These are phyloP conservation scores for Lactarius hatsudake DNA, from an alignment of 768 basidiomycete genomes.

Conservation along the genomic window DNA sequence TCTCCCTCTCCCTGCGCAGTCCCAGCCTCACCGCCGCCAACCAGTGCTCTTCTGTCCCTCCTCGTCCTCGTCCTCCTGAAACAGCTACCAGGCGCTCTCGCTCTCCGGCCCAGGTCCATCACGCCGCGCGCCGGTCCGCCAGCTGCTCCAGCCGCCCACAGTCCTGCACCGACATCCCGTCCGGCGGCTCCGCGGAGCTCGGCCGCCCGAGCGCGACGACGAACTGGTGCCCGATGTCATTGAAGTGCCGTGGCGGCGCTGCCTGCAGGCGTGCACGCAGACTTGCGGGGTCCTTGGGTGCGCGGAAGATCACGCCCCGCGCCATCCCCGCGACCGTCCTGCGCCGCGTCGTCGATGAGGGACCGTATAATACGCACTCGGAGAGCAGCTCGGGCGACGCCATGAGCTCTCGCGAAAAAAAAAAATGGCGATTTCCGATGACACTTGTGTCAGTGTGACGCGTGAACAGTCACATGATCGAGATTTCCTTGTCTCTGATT, in stretches of 20 bases:
- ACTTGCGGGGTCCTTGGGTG: slow-evolving; percentile 37
- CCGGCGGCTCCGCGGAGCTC: slow-evolving; percentile 50
- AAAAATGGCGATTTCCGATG: too few species aligned
- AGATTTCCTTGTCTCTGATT: too few species aligned
- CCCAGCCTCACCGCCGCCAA: background rate
- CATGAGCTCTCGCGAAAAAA: too few species aligned
- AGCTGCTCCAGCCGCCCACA: slow-evolving; percentile 29
- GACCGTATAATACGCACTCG: slow-evolving; percentile 36
- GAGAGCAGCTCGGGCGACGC: slow-evolving; percentile 36
- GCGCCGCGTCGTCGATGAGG: slow-evolving; percentile 1
- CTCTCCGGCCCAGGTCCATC: slow-evolving; percentile 33
- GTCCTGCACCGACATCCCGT: slow-evolving; percentile 27
- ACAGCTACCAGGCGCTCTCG: slow-evolving; percentile 34
- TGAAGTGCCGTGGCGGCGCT: slow-evolving; percentile 53
- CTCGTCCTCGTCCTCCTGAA: slow-evolving; percentile 29
- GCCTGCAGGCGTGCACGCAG: slow-evolving; percentile 58
- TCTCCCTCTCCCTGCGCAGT: slow-evolving; percentile 3
- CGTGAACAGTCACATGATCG: too few species aligned
- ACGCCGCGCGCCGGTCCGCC: slow-evolving; percentile 32
- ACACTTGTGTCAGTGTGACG: too few species aligned
- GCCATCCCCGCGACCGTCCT: slow-evolving; percentile 53
- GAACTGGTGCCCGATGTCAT: slow-evolving; percentile 65
- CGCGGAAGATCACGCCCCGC: slow-evolving; percentile 52
- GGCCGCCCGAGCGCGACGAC: slow-evolving; percentile 74
- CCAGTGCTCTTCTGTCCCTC: background rate